These are phyloP conservation scores for Cladophialophora bantiana DNA, from an alignment of 2,329 filamentous ascomycete genomes.

Conservation along the genomic window DNA sequence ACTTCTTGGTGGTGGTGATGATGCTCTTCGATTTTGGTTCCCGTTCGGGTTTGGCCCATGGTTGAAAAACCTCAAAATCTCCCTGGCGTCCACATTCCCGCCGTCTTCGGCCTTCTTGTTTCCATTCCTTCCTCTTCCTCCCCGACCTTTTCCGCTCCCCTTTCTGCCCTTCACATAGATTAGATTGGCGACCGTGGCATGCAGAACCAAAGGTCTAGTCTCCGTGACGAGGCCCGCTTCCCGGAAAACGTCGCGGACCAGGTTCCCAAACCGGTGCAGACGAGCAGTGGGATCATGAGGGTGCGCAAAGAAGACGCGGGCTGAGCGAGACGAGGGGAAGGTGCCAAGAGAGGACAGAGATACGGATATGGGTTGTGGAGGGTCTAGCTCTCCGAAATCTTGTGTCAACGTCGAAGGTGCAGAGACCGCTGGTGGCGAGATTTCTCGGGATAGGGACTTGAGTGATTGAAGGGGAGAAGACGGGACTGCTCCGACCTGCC, in stretches of 20 bases:
- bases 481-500: neutral
- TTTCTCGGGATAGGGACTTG: slow-evolving; percentile 4
- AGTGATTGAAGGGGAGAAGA: neutral
- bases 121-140: slow-evolving; percentile 18
- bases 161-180: slow-evolving; percentile 64
- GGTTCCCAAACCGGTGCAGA: slow-evolving; percentile 51
- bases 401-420: neutral
- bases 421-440: slow-evolving; percentile 6
- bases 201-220: slow-evolving; percentile 71
- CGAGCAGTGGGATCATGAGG: slow-evolving; percentile 47
- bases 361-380: slow-evolving; percentile 25
- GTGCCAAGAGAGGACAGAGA: slow-evolving; percentile 35
- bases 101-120: slow-evolving; percentile 23
- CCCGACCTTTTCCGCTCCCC: slow-evolving; percentile 32
- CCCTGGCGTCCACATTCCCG: slow-evolving; percentile 57
- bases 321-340: slow-evolving; percentile 30
- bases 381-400: neutral
- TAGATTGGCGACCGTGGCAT: slow-evolving; percentile 87
- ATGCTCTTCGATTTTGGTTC: neutral
- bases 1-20: neutral
- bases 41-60: neutral
- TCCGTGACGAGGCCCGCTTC: slow-evolving; percentile 50
- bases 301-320: slow-evolving; percentile 44
- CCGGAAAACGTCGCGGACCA: slow-evolving; percentile 51
- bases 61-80: slow-evolving; percentile 46